Percentiles rank a stretch among this genome's conserved stretches.
These are phyloP conservation scores for Hyaloscypha finlandica DNA, from an alignment of 495 filamentous ascomycete genomes.

Conservation along the genomic window DNA sequence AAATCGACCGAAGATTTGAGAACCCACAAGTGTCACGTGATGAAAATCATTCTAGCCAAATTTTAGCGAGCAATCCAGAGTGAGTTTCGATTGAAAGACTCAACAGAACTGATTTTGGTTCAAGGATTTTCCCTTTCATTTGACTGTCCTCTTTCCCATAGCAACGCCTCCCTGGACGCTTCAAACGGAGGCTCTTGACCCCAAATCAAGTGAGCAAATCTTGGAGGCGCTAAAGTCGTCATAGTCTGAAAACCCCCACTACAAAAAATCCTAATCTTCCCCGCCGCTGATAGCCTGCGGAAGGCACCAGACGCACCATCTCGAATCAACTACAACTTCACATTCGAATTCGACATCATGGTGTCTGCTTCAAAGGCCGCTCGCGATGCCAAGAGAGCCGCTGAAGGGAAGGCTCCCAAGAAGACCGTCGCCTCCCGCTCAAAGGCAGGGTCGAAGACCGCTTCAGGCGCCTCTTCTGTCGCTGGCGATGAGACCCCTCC, in stretches of 20 bases:
- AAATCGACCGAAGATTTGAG: too few relatives aligned
- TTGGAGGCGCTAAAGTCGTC: background rate
- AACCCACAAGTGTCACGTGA: background rate
- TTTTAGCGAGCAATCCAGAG: background rate
- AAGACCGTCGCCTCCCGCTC: slow-evolving; percentile 67
- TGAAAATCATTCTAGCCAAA: background rate
- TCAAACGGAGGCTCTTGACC: background rate
- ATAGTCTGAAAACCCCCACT: slow-evolving; percentile 12
- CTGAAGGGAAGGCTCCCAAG: slow-evolving; percentile 70
- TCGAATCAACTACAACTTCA: slow-evolving; percentile 15
- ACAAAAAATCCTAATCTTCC: slow-evolving; percentile 12
- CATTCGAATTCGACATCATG: slow-evolving; percentile 53
- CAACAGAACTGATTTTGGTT: background rate
- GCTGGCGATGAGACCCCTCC: slow-evolving; percentile 70
- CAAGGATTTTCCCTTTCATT: background rate
- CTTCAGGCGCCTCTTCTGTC: slow-evolving; percentile 64
- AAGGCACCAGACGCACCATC: slow-evolving; percentile 7
- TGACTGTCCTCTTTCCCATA: background rate
- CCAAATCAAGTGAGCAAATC: background rate
- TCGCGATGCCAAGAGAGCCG: slow-evolving; percentile 91
- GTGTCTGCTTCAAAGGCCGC: slow-evolving; percentile 98
- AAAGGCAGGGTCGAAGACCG: slow-evolving; percentile 65
- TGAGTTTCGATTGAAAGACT: background rate
- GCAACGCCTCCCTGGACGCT: background rate
- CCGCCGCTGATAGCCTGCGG: slow-evolving; percentile 14